These are phyloP conservation scores for Penicillium psychrosexuale DNA, from an alignment of 2,329 filamentous ascomycete genomes.

Conservation along the genomic window DNA sequence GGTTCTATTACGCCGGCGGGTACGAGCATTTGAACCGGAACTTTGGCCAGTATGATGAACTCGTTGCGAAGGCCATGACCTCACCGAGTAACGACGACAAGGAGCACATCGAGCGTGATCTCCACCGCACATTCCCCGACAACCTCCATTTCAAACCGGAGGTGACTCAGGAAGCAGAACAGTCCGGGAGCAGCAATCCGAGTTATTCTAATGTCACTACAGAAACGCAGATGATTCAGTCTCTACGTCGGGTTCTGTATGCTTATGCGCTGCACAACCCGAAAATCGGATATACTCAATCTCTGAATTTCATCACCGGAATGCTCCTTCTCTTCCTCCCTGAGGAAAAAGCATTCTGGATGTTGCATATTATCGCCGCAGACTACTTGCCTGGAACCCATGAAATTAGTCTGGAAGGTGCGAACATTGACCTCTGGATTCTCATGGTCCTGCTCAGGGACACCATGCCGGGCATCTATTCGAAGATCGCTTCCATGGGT, in stretches of 20 bases:
- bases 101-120: slow-evolving; percentile 88
- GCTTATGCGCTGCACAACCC: slow-evolving; percentile 91
- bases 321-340: slow-evolving; percentile 85
- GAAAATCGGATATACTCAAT: slow-evolving; percentile 91
- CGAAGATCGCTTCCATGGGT: slow-evolving; percentile 73
- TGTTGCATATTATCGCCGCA: slow-evolving; percentile 87
- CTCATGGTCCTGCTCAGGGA: slow-evolving; percentile 85
- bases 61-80: slow-evolving; percentile 65
- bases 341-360: slow-evolving; percentile 88
- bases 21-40: slow-evolving; percentile 74
- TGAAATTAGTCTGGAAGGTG: slow-evolving; percentile 82
- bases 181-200: slow-evolving; percentile 37
- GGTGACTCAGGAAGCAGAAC: slow-evolving; percentile 19
- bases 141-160: slow-evolving; percentile 84
- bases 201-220: slow-evolving; percentile 38
- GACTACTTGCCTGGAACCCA: slow-evolving; percentile 88
- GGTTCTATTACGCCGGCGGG: slow-evolving; percentile 94
- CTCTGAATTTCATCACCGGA: slow-evolving; percentile 89
- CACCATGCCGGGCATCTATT: slow-evolving; percentile 77
- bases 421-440: slow-evolving; percentile 90
- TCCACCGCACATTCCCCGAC: slow-evolving; percentile 92
- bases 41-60: slow-evolving; percentile 69
- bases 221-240: slow-evolving; percentile 75
- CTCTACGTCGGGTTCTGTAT: slow-evolving; percentile 78
- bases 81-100: slow-evolving; percentile 67